phyloP scores from a whole-genome alignment of 305 asterid genomes.

The Withania somnifera region DNA sequence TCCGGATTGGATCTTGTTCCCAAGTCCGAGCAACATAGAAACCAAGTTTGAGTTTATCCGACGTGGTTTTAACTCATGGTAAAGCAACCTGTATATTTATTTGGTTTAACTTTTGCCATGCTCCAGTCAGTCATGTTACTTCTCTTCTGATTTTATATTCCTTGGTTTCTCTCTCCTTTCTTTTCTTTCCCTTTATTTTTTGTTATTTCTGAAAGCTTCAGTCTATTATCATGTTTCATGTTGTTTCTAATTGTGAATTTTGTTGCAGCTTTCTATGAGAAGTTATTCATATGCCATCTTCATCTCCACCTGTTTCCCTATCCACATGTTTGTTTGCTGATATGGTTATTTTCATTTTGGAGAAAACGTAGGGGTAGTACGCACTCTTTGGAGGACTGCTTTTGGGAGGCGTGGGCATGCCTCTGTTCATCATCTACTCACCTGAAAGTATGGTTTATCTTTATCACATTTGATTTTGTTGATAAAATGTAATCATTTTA shows the following conservation, averaged over 20 bases:
- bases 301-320: not conserved
- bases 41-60: too few species aligned
- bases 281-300: not conserved
- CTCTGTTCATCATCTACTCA: slow-evolving; percentile 95
- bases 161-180: too few species aligned
- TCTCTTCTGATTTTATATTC: too few species aligned
- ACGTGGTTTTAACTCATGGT: too few species aligned
- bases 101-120: too few species aligned
- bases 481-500: slow-evolving; percentile 21
- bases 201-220: too few species aligned
- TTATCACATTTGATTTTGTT: slow-evolving; percentile 10
- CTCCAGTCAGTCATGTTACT: too few species aligned
- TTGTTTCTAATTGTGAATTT: not conserved
- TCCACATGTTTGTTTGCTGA: not conserved
- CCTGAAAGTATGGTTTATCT: slow-evolving; percentile 62
- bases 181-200: too few species aligned
- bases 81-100: too few species aligned
- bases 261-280: not conserved
- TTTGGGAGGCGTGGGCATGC: slow-evolving; percentile 99
- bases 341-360: slow-evolving; percentile 6
- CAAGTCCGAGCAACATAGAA: too few species aligned
- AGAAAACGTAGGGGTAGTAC: slow-evolving; percentile 49
- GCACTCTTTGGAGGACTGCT: slow-evolving; percentile 91
- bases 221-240: not conserved
- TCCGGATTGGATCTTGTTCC: too few species aligned